Conservation (phyloP, 2,329 filamentous ascomycete genomes). For the Diplodia intermedia region DNA sequence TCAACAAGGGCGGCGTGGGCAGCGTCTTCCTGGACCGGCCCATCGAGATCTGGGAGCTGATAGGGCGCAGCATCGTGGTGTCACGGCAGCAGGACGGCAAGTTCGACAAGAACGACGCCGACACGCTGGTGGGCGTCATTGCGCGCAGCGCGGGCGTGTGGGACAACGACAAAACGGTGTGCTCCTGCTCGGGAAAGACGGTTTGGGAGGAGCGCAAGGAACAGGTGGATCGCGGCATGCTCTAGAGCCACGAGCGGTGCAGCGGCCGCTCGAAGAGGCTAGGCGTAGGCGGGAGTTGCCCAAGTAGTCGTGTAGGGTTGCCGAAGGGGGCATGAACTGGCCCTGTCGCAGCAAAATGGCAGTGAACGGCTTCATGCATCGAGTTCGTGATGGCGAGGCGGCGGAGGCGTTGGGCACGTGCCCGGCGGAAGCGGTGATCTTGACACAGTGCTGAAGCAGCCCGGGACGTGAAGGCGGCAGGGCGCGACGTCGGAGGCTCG, state of each 20-base stretch:
- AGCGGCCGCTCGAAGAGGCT: neutral
- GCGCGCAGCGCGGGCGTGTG: slow-evolving; percentile 96
- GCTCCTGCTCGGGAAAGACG: slow-evolving; percentile 96
- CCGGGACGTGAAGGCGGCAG: slow-evolving; percentile 14
- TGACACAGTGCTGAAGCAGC: slow-evolving; percentile 27
- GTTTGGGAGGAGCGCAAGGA: slow-evolving; percentile 97
- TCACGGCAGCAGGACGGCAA: slow-evolving; percentile 69
- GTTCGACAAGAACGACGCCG: slow-evolving; percentile 74
- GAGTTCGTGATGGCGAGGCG: slow-evolving; percentile 9
- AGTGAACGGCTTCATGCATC: slow-evolving; percentile 29
- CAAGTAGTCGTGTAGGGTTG: slow-evolving; percentile 10
- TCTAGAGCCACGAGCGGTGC: slow-evolving; percentile 58
- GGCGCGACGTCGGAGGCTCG: slow-evolving; percentile 3
- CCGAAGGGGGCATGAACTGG: slow-evolving; percentile 26
- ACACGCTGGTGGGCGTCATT: slow-evolving; percentile 91
- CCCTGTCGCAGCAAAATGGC: slow-evolving; percentile 30
- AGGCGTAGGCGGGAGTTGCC: neutral
- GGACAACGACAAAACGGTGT: slow-evolving; percentile 99
- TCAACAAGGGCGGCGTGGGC: slow-evolving; percentile 77
- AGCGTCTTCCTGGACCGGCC: slow-evolving; percentile 80
- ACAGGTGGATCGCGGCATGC: slow-evolving; percentile 87
- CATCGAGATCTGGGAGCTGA: slow-evolving; percentile 93
- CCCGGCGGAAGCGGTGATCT: neutral
- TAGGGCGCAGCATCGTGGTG: slow-evolving; percentile 90
- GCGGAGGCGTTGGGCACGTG: slow-evolving; percentile 3